Base-by-base conservation (phyloP, 2,329 filamentous ascomycete species). In the Zalaria obscura region DNA sequence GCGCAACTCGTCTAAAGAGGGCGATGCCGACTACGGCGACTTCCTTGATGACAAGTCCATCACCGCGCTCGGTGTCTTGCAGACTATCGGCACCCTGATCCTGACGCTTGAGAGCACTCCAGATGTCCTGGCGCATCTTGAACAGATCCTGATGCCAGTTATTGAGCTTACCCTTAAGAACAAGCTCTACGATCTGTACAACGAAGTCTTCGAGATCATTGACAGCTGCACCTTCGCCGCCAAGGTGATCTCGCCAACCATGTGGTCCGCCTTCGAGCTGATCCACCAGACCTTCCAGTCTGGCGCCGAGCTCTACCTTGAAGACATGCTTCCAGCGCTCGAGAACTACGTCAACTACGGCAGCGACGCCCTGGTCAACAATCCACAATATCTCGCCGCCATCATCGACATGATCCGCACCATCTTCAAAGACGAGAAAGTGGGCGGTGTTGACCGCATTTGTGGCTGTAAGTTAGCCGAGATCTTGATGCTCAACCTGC, bases 31-130 rank as follows among this genome's bases (percentile, higher is more conserved):
- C 27, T 93, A 84, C 53, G 86, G 84, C 28, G 91, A 96, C 55
- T 94, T 93, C 63, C 64, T 93, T 38, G 91, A 98, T 55, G 91
- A 98, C 65, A 98, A 98, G 76, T 94, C 87, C 58, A 96, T 98
- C 43, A 96, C 91, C 4, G 91, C 91, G 8, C 72, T 98, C 29
- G 91, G 91, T 60, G 91, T 98, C 40, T 63, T 98, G 52, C 91
- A 98, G 65, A 98, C 91, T 5, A 98, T 98, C 48, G 91, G 91
- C 29, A 98, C 91, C 5, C 74, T 98, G 5, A 98, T 98, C 47
- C 75, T 98, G 34, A 98, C 91, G 0, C 71, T 98, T 5, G 91
- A 98, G 69, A 95, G 88, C 67, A 95, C 89, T 0, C 91, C 91
- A 0, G 91, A 96, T 56, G 89, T 98, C 11, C 75, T 98, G 8